These are phyloP conservation scores for Jamesozyma hellenica DNA, from an alignment of 805 yeast species.

Conservation along the genomic window DNA sequence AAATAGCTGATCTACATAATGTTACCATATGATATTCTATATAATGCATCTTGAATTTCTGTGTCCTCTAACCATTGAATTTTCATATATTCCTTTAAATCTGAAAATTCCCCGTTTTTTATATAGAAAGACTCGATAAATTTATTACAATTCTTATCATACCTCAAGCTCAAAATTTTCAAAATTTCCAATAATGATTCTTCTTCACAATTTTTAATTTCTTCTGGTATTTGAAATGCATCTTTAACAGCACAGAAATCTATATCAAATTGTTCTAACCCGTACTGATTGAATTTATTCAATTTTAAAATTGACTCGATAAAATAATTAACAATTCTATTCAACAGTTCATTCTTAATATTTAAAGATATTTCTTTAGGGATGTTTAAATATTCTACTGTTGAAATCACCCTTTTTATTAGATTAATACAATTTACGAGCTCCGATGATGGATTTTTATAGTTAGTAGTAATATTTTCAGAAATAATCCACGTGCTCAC, in stretches of 20 bases:
- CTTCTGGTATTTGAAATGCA: conserved; percentile 16
- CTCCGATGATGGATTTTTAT: conserved; percentile 19
- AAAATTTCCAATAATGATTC: conserved; percentile 18
- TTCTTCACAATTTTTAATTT: conserved; percentile 14
- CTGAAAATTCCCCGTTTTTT: conserved; percentile 24
- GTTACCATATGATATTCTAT: conserved; percentile 26
- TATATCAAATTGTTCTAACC: conserved; percentile 26
- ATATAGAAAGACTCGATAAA: conserved; percentile 20
- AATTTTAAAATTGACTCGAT: conserved; percentile 30
- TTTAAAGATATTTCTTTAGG: conserved; percentile 10
- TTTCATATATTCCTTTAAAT: conserved; percentile 14
- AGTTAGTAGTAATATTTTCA: conserved; percentile 1
- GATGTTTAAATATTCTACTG: conserved; percentile 9
- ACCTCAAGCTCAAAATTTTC: conserved; percentile 23
- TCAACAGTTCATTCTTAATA: conserved; percentile 21
- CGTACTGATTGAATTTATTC: conserved; percentile 29
- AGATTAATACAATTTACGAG: conserved; percentile 23
- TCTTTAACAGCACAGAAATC: conserved; percentile 28
- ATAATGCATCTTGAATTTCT: conserved; percentile 31
- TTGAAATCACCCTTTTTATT: conserved; percentile 12
- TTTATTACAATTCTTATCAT: conserved; percentile 13
- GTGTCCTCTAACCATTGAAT: conserved; percentile 22
- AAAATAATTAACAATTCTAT: conserved; percentile 25
- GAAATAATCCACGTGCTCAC: conserved; percentile 26
- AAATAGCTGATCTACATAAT: conserved; percentile 9